Conservation (phyloP, 140 eudicot species). For the Oenanthe javanica region DNA sequence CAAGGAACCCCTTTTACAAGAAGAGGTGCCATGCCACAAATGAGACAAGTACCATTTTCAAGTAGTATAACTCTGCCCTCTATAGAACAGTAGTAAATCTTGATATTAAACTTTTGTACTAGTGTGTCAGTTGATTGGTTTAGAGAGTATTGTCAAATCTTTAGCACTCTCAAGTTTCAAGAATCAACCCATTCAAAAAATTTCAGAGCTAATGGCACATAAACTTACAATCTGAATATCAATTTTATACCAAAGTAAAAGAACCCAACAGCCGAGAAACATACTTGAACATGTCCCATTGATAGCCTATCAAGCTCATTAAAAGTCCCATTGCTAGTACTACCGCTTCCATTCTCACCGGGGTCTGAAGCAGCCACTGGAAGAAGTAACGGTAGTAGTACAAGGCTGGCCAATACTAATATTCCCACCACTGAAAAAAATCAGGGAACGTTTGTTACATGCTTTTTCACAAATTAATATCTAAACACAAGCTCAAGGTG, state of each 20-base stretch:
- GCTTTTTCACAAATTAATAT: background rate
- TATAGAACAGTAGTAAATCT: background rate
- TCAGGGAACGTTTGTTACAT: background rate
- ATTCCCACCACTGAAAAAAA: slow-evolving; percentile 55
- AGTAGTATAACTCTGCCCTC: background rate
- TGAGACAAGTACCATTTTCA: background rate
- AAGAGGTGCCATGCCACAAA: background rate
- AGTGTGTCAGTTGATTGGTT: background rate
- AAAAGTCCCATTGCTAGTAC: slow-evolving; percentile 62
- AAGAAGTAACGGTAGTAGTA: slow-evolving; percentile 57
- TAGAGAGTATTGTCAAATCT: background rate
- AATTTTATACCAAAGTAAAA: background rate
- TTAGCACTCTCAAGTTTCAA: background rate
- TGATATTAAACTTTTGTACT: background rate
- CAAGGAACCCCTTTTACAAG: background rate
- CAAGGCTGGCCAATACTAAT: slow-evolving; percentile 46
- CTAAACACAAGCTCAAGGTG: background rate
- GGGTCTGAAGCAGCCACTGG: slow-evolving; percentile 51
- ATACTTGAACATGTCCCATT: slow-evolving; percentile 79
- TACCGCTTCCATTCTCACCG: slow-evolving; percentile 14
- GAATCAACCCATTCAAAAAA: background rate
- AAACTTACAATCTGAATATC: background rate
- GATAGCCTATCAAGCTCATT: slow-evolving; percentile 67
- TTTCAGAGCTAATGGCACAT: background rate
- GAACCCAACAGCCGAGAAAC: slow-evolving; percentile 13